Conservation (phyloP, 106 monocot species). For the Alisma plantagoaquatica region DNA sequence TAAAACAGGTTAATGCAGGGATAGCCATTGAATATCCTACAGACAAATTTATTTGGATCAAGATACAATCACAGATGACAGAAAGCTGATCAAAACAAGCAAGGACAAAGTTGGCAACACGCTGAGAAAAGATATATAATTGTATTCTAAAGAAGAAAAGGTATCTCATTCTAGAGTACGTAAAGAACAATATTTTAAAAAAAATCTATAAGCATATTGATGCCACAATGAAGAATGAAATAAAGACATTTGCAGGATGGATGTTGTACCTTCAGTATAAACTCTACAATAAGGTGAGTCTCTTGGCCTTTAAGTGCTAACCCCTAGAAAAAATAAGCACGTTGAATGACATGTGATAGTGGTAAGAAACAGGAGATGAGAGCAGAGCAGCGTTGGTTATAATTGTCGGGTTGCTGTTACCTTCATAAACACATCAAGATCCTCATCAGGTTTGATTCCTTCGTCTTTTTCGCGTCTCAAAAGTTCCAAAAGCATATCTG, state of each 20-base stretch:
- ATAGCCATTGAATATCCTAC: too few species aligned
- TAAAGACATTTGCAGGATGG: not conserved
- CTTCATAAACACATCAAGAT: slow-evolving; percentile 99
- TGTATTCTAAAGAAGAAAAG: too few species aligned
- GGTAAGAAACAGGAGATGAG: not conserved
- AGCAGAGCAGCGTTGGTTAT: not conserved
- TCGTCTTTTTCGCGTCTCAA: slow-evolving; percentile 79
- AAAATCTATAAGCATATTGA: too few species aligned
- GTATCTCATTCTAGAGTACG: too few species aligned
- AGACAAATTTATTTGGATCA: too few species aligned
- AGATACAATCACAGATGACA: too few species aligned
- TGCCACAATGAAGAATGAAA: too few species aligned
- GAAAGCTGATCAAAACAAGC: too few species aligned
- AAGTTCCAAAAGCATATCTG: slow-evolving; percentile 98
- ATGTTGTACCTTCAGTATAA: slow-evolving; percentile 81
- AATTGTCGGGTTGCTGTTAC: slow-evolving; percentile 16
- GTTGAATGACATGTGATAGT: slow-evolving; percentile 1
- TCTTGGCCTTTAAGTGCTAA: slow-evolving; percentile 78
- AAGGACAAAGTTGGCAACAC: too few species aligned
- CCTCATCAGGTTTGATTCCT: slow-evolving; percentile 96
- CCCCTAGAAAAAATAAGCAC: slow-evolving; percentile 71
- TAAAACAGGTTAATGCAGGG: too few species aligned
- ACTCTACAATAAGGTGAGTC: slow-evolving; percentile 86
- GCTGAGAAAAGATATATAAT: too few species aligned
- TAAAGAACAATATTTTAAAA: too few species aligned